phyloP scores from a whole-genome alignment of 495 filamentous ascomycete species.

The Alectoria sarmentosa region DNA sequence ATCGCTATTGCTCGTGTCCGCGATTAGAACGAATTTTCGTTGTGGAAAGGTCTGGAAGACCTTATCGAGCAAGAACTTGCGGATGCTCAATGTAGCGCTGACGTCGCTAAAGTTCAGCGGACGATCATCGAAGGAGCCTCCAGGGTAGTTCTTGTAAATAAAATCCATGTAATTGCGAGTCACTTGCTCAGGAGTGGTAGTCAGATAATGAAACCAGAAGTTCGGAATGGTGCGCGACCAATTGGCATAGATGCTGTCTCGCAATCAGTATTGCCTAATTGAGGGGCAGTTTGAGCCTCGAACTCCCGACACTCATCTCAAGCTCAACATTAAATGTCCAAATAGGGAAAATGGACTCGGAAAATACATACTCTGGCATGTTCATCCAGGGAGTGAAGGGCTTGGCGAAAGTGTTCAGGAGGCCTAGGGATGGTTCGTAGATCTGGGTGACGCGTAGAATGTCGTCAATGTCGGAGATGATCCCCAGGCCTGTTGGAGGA shows the following conservation, averaged over 20 bases:
- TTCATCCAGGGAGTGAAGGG: slow-evolving; percentile 66
- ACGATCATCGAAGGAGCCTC: slow-evolving; percentile 66
- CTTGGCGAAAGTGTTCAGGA: slow-evolving; percentile 70
- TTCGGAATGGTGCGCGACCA: slow-evolving; percentile 53
- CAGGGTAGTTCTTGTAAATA: slow-evolving; percentile 65
- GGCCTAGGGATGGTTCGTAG: slow-evolving; percentile 62
- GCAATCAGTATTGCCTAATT: too few species aligned
- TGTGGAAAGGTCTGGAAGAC: slow-evolving; percentile 69
- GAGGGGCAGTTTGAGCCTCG: too few species aligned
- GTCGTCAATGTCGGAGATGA: slow-evolving; percentile 72
- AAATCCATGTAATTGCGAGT: slow-evolving; percentile 76
- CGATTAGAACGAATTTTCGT: slow-evolving; percentile 68
- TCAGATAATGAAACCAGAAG: slow-evolving; percentile 77
- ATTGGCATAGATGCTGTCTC: slow-evolving; percentile 64
- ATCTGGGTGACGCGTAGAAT: slow-evolving; percentile 79
- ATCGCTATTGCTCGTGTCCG: slow-evolving; percentile 72
- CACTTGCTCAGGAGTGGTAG: slow-evolving; percentile 73
- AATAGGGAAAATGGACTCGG: too few species aligned
- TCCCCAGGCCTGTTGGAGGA: slow-evolving; percentile 56
- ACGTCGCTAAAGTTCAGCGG: slow-evolving; percentile 75
- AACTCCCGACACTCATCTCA: too few species aligned
- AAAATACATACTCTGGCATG: slow-evolving; percentile 49
- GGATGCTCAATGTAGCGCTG: slow-evolving; percentile 60
- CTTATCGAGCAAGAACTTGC: slow-evolving; percentile 57
- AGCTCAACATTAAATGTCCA: too few species aligned